A percentile compares a stretch with the other conserved stretches of the same genome.
Conservation (phyloP, 2,329 filamentous ascomycete species). For the Pleomassaria siparia region DNA sequence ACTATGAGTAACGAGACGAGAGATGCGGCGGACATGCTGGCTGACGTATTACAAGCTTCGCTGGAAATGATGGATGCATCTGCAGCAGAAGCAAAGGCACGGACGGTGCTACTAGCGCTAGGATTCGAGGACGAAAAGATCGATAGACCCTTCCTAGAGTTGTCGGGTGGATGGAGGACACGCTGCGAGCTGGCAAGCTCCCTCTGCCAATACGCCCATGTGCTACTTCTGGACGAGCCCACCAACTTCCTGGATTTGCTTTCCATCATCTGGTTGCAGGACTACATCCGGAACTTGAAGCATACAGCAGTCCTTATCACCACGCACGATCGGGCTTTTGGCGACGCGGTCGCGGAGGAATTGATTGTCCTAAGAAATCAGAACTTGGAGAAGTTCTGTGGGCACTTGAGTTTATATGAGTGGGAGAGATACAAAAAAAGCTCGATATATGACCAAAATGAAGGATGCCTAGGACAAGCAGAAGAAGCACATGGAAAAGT, state of each 20-base stretch:
- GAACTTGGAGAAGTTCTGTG: conserved; percentile 71
- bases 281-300: conserved; percentile 63
- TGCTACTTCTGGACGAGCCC: conserved; percentile 82
- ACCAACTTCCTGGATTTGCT: conserved; percentile 85
- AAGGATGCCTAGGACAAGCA: conserved; percentile 81
- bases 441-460: conserved; percentile 70
- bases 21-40: conserved; percentile 68
- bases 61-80: conserved; percentile 63
- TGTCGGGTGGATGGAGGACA: conserved; percentile 67
- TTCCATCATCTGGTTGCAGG: conserved; percentile 82
- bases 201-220: conserved; percentile 71
- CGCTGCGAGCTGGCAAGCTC: conserved; percentile 51
- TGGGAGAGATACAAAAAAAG: conserved; percentile 66
- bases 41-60: conserved; percentile 67
- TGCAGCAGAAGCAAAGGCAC: conserved; percentile 66
- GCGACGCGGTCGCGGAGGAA: conserved; percentile 73
- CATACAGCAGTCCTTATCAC: conserved; percentile 71
- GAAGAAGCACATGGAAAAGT: conserved; percentile 76
- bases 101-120: conserved; percentile 63
- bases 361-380: conserved; percentile 75
- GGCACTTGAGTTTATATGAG: conserved; percentile 73
- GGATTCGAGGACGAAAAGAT: conserved; percentile 69
- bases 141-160: conserved; percentile 59
- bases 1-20: conserved; percentile 66
- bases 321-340: conserved; percentile 82